Percentiles rank a stretch among this genome's conserved stretches.
phyloP scores from a whole-genome alignment of 768 basidiomycete genomes.

The Kwoniella mangroviensis region DNA sequence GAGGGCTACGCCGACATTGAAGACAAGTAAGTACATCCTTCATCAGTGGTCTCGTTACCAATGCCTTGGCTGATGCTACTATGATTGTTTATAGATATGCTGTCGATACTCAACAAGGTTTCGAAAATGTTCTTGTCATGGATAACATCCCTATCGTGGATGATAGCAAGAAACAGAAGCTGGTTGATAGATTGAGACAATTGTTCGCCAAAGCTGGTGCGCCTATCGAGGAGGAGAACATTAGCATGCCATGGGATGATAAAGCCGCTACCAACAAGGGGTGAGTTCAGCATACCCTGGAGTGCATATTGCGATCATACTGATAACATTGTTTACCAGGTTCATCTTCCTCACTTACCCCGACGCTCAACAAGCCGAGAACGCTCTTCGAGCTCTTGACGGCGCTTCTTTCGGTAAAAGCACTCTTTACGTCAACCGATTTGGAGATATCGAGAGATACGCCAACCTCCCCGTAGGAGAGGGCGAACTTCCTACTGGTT shows the following conservation, averaged over 20 bases:
- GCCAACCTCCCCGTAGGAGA: constrained; percentile 63
- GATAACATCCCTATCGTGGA: constrained; percentile 93
- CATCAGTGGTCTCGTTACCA: not conserved
- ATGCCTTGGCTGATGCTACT: not conserved
- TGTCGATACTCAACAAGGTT: constrained; percentile 78
- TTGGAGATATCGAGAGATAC: constrained; percentile 86
- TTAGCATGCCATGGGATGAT: constrained; percentile 88
- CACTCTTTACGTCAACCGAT: constrained; percentile 80
- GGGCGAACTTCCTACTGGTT: constrained; percentile 52
- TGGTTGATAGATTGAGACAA: constrained; percentile 78
- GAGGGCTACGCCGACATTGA: constrained; percentile 51
- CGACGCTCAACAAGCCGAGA: constrained; percentile 54
- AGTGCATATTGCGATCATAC: not conserved
- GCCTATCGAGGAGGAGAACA: constrained; percentile 73
- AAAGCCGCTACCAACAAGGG: constrained; percentile 85
- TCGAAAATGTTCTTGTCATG: constrained; percentile 89
- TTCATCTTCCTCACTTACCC: constrained; percentile 71
- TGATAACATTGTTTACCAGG: constrained; percentile 59
- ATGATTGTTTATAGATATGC: constrained; percentile 67
- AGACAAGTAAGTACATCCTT: constrained; percentile 38
- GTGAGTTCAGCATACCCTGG: constrained; percentile 61
- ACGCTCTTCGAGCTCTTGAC: constrained; percentile 57
- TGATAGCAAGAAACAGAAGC: constrained; percentile 77
- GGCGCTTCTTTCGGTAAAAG: constrained; percentile 77
- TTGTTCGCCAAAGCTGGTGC: constrained; percentile 82